Base-by-base conservation (phyloP, 2,329 filamentous ascomycete genomes). In the Coccinonectria pachysandricola region DNA sequence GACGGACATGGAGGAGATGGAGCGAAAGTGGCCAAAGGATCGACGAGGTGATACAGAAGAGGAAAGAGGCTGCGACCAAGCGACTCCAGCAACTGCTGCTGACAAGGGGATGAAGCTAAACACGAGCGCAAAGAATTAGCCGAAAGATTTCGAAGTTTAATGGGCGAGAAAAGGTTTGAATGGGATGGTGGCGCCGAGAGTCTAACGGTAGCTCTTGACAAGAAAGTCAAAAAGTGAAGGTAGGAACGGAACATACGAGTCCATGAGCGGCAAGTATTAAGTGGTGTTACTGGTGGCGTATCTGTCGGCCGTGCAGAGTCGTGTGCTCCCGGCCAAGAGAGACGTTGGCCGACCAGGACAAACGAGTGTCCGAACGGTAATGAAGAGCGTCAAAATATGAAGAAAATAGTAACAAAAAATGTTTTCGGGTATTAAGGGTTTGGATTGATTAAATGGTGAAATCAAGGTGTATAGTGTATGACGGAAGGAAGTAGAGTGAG, bases 31-130 rank as follows among this genome's bases (percentile, higher is more conserved):
- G 31, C 64, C 62, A 24, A 65, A 50, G 24, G 60, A 54, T 37
- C 46, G 49, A 20, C 43, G 39, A 8, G 49, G 38, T 24, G 45
- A 24, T 13, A 39, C 26, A 13, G 37, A 42, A 12, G 45, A 32
- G 10, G 43, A 39, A 15, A 51, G 43, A 34, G 53, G 62, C 49
- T 64, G 63, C 39, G 64, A 56, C n/a, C n/a, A n/a, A n/a, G n/a
- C n/a, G n/a, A n/a, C n/a, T n/a, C 62, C 65, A 72, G 50, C 62
- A 39, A 64, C 57, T 35, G 68, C 59, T 37, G 68, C 59, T 37
- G 39, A 36, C 43, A 46, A 46, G 30, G 43, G 30, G 32, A 71
- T 62, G 49, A 73, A 65, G 53, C 67, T 73, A 35, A 15, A 33
- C 21, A 31, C 42, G 23, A 44, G 37, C 28, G 31, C n/a, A 26